Base-by-base conservation (phyloP, 192 early-diverging fungal genomes). In the Entomortierella beljakovae region DNA sequence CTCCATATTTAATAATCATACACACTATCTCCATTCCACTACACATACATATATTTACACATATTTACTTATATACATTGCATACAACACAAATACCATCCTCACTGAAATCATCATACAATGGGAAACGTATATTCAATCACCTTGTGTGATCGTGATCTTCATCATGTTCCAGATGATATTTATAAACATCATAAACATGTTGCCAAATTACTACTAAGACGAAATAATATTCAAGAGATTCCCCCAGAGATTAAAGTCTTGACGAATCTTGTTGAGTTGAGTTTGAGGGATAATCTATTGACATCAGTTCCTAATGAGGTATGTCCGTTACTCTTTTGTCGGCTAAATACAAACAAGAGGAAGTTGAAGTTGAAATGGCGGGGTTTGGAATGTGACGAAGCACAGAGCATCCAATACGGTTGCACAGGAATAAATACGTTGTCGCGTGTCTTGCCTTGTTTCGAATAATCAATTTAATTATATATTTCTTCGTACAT, bases 111-210 rank as follows among this genome's bases (percentile, higher is more conserved):
- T 7, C 6, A 52, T 6, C n/a, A 55, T 5, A 48, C 8, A 15
- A 77, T 79, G 74, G 74, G 74, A 35, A 79, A 79, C 61, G 74
- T 79, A 26, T 79, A 79, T 26, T 79, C 74, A 23, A 79, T 79
- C 61, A 79, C 67, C 20, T 40, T 79, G 8, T 79, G 74, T 50
- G 74, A 79, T 35, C 66, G 74, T 2, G 74, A 69, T 37, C 74
- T 79, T 7, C 66, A 69, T 38, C 67, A 79, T 55, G 66, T 79
- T 13, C 74, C 74, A 7, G 74, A 79, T 34, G 66, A 79, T n/a
- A 79, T 79, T 16, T 79, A 79, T 40, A 79, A 70, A 53, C 74
- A 69, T 43, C 74, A 79, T 32, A 79, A 79, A 63, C 67, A 79
- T 52, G 74, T 69, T 11, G 67, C 74, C 0, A 79, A 70, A 28